Conservation (phyloP, 495 filamentous ascomycete genomes). For the Neurospora sp. region DNA sequence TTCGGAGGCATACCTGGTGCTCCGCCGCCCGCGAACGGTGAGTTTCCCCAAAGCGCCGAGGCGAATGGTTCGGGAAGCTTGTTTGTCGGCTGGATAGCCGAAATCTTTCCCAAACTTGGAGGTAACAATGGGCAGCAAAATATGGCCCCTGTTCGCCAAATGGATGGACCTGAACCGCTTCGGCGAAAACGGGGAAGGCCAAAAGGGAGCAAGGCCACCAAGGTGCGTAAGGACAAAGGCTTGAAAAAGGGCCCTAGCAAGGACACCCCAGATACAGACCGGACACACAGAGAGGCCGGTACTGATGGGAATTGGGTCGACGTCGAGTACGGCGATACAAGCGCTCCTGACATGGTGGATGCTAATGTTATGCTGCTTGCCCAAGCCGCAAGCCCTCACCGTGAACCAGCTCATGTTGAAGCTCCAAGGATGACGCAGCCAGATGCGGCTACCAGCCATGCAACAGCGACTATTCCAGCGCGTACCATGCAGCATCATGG, state of each 20-base stretch:
- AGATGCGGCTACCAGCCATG: not conserved
- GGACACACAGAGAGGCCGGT: not conserved
- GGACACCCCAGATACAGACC: not conserved
- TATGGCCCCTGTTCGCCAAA: constrained; percentile 14
- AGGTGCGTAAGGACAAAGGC: constrained; percentile 39
- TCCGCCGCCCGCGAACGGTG: constrained; percentile 38
- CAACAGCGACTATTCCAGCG: not conserved
- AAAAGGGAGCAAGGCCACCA: constrained; percentile 41
- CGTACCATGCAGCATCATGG: not conserved
- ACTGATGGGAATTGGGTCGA: constrained; percentile 21
- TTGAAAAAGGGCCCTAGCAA: constrained; percentile 33
- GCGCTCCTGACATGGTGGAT: constrained; percentile 11
- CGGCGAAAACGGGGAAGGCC: constrained; percentile 39
- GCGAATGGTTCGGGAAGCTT: constrained; percentile 43
- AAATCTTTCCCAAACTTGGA: constrained; percentile 43
- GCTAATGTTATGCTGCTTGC: constrained; percentile 19
- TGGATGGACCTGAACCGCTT: constrained; percentile 11
- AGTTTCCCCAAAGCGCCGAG: constrained; percentile 43
- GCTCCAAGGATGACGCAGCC: not conserved
- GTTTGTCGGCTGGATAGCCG: constrained; percentile 48
- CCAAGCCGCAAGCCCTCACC: constrained; percentile 10
- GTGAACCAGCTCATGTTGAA: not conserved
- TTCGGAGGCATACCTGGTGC: constrained; percentile 48
- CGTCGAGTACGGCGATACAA: constrained; percentile 12
- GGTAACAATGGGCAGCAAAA: constrained; percentile 11